Percentiles rank a stretch among this genome's conserved stretches.
phyloP scores from a whole-genome alignment of 208 protist genomes.

The Trypanosomatidae sp. region DNA sequence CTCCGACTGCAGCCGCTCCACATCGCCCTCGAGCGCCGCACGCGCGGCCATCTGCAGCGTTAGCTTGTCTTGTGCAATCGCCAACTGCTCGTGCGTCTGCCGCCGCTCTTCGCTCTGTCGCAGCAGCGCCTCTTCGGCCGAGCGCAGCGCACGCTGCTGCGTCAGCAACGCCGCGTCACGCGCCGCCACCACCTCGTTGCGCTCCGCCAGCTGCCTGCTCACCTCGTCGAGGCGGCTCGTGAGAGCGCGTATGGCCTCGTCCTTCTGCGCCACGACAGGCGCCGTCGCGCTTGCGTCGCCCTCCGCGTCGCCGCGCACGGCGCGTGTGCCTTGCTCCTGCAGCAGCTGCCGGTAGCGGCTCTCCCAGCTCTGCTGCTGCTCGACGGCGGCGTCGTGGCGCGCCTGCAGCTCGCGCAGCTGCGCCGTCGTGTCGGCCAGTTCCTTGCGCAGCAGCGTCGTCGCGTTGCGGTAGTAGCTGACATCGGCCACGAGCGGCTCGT shows the following conservation, averaged over 20 bases:
- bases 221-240: constrained; percentile 31
- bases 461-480: constrained; percentile 21
- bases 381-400: constrained; percentile 10
- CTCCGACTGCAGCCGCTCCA: constrained; percentile 37
- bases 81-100: constrained; percentile 29
- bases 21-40: constrained; percentile 27
- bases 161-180: constrained; percentile 33
- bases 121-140: constrained; percentile 32
- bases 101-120: constrained; percentile 27
- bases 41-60: constrained; percentile 19
- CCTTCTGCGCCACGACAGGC: constrained; percentile 31
- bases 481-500: constrained; percentile 6
- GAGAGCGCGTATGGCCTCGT: constrained; percentile 30
- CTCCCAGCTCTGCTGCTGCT: constrained; percentile 20
- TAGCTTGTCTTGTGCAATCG: constrained; percentile 41
- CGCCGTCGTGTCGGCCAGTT: constrained; percentile 18
- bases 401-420: constrained; percentile 22
- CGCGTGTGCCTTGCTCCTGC: constrained; percentile 6
- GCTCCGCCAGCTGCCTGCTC: constrained; percentile 16
- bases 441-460: constrained; percentile 24
- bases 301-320: neutral
- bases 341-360: constrained; percentile 36
- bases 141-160: constrained; percentile 31
- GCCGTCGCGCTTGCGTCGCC: constrained; percentile 5
- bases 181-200: constrained; percentile 30